Evolutionary conservation across 768 basidiomycete species (phyloP), one percentile per base, ranked within the genome.

Genomic region (Kondoa malvinella): DNA sequence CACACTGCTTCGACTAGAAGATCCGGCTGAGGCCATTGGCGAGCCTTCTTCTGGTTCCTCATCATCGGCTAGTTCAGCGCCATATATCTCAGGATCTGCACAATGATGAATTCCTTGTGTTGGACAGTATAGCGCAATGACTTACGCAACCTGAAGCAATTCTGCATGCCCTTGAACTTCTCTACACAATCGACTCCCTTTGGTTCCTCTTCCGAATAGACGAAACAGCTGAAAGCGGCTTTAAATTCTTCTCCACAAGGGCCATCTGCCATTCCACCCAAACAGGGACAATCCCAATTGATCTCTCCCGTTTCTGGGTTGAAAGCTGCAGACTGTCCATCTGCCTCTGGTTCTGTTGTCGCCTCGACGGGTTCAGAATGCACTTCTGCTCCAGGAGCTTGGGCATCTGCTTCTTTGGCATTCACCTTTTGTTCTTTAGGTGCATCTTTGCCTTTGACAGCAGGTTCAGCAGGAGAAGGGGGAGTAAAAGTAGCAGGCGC

Each of bases 241-340:
- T 86, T 85, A 81, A 99, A 99, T 72, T 96, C 82, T 69, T 82
- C 81, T 8, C 95, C 95, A 74, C 95, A 99, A 12, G 92, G 91
- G 3, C 95, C 94, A 75, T 97, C 82, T 12, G 94, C 94, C 95
- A 99, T 96, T 63, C 95, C 95, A 33, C 95, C 95, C 4, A 99
- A 84, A 77, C 95, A 97, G 1, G 95, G 91, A 77, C 95, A 99
- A 76, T 96, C 95, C 95, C 95, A 99, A 80, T 99, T 99, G 74
- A 99, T 97, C 82, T 96, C 92, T 57, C 95, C 95, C 1, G 95
- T 99, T 70, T 84, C 91, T 25, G 92, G 92, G 78, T 99, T 87
- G 81, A 83, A 97, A 2, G 95, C 94, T 50, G 82, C 82, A 56
- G 77, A 70, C 40, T 29, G 31, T 34, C 68, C 69, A 21, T 64